Evolutionary conservation across 1,284 basidiomycete species (phyloP).

Genomic region (Boletus mariae): DNA sequence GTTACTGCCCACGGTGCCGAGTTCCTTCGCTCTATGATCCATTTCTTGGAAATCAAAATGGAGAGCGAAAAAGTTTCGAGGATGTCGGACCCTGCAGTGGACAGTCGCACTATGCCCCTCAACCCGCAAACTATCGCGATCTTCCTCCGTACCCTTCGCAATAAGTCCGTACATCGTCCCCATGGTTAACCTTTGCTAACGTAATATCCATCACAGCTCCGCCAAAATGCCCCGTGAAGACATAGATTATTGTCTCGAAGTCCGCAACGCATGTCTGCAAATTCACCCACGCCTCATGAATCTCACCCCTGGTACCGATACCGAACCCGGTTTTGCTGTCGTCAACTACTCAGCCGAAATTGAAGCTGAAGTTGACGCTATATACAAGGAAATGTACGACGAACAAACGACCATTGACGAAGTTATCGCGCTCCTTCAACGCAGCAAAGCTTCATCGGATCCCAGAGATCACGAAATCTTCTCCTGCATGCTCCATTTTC

Average conservation of each 20-base stretch:
- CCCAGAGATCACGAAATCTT: slow-evolving; percentile 92
- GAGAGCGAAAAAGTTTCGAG: slow-evolving; percentile 80
- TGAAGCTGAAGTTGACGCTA: slow-evolving; percentile 89
- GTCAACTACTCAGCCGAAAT: slow-evolving; percentile 87
- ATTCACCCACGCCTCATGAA: slow-evolving; percentile 97
- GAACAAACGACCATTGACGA: slow-evolving; percentile 93
- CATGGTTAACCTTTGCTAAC: slow-evolving; percentile 3
- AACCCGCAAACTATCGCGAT: slow-evolving; percentile 87
- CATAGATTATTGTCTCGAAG: slow-evolving; percentile 86
- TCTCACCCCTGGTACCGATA: slow-evolving; percentile 83
- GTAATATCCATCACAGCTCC: slow-evolving; percentile 40
- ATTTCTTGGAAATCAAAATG: slow-evolving; percentile 90
- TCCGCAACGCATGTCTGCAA: slow-evolving; percentile 92
- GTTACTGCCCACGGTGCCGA: slow-evolving; percentile 78
- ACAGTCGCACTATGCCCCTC: slow-evolving; percentile 78
- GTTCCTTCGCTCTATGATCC: slow-evolving; percentile 84
- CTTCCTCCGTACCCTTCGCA: slow-evolving; percentile 83
- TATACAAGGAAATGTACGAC: slow-evolving; percentile 99
- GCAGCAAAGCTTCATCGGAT: slow-evolving; percentile 80
- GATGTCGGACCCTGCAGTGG: slow-evolving; percentile 73
- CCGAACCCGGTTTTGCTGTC: slow-evolving; percentile 90
- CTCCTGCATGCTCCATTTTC: slow-evolving; percentile 97
- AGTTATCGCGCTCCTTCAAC: slow-evolving; percentile 84
- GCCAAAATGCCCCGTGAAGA: slow-evolving; percentile 71
- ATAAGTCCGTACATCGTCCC: slow-evolving; percentile 51